phyloP scores from a whole-genome alignment of 2,329 filamentous ascomycete genomes.

The Colletotrichum lentis region DNA sequence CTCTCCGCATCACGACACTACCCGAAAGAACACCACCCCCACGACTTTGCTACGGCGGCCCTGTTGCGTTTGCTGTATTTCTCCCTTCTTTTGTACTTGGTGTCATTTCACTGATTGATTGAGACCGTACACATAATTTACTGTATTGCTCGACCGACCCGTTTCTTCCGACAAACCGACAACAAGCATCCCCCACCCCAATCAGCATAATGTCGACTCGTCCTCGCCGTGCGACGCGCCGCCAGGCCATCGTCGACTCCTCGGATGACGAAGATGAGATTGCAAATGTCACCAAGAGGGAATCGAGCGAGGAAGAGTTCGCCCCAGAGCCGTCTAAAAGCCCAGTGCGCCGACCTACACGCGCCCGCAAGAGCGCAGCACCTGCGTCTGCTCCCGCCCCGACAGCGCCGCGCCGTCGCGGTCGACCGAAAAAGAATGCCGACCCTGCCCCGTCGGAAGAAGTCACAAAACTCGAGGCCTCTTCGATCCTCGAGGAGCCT shows the following conservation, averaged over 20 bases:
- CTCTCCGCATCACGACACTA: constrained; percentile 16
- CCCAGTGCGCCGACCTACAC: constrained; percentile 59
- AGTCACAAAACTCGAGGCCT: constrained; percentile 4
- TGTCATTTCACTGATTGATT: constrained; percentile 24
- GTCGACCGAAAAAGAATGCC: constrained; percentile 54
- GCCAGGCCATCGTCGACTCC: constrained; percentile 78
- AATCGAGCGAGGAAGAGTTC: constrained; percentile 79
- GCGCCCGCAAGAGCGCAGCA: constrained; percentile 53
- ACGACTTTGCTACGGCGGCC: constrained; percentile 12
- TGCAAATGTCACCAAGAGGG: constrained; percentile 61
- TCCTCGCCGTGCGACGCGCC: constrained; percentile 65
- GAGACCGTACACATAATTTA: constrained; percentile 21
- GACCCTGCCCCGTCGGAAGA: constrained; percentile 44
- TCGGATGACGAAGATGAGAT: constrained; percentile 76
- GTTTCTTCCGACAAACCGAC: constrained; percentile 9
- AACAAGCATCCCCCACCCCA: not conserved
- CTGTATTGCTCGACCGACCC: constrained; percentile 5
- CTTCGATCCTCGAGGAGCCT: not conserved
- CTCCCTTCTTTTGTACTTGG: constrained; percentile 1
- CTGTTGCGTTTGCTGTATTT: constrained; percentile 5
- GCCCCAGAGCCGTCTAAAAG: constrained; percentile 73
- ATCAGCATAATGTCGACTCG: constrained; percentile 40
- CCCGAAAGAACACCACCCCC: not conserved
- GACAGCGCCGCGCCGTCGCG: constrained; percentile 45
- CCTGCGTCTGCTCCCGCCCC: constrained; percentile 55